Conservation (phyloP, 129 eudicot species). For the Chrysanthemum lavandulifolium region DNA sequence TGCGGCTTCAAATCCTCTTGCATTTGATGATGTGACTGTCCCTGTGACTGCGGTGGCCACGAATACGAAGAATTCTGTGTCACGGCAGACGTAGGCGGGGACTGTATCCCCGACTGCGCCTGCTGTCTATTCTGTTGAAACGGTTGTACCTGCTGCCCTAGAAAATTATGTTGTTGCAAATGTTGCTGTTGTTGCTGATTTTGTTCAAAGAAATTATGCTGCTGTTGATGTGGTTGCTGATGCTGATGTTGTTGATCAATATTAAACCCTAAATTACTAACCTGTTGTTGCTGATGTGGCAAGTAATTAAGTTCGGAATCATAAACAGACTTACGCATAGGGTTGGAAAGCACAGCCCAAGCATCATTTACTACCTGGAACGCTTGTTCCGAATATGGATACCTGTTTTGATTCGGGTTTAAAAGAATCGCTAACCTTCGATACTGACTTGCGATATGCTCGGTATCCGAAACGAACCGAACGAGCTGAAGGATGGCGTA, state of each 20-base stretch:
- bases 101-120: background rate
- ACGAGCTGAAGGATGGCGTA: slow-evolving; percentile 73
- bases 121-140: slow-evolving; percentile 20
- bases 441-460: slow-evolving; percentile 65
- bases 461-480: slow-evolving; percentile 49
- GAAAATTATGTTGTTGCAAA: slow-evolving; percentile 32
- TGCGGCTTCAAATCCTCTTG: background rate
- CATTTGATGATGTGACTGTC: slow-evolving; percentile 2
- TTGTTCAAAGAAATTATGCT: slow-evolving; percentile 27
- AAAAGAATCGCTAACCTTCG: slow-evolving; percentile 48
- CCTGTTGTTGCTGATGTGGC: slow-evolving; percentile 31
- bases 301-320: slow-evolving; percentile 51
- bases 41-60: slow-evolving; percentile 4
- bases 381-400: slow-evolving; percentile 75
- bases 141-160: slow-evolving; percentile 21
- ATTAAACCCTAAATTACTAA: slow-evolving; percentile 32
- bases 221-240: slow-evolving; percentile 32
- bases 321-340: slow-evolving; percentile 56
- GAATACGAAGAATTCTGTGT: background rate
- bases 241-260: slow-evolving; percentile 33
- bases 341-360: slow-evolving; percentile 64
- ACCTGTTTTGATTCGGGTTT: slow-evolving; percentile 35
- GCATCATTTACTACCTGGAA: slow-evolving; percentile 69
- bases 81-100: background rate
- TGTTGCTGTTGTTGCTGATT: slow-evolving; percentile 31